Evolutionary conservation across 176 grass and related monocot genomes (phyloP), one percentile per base, ranked within the genome.

Genomic region (Typha latifolia): DNA sequence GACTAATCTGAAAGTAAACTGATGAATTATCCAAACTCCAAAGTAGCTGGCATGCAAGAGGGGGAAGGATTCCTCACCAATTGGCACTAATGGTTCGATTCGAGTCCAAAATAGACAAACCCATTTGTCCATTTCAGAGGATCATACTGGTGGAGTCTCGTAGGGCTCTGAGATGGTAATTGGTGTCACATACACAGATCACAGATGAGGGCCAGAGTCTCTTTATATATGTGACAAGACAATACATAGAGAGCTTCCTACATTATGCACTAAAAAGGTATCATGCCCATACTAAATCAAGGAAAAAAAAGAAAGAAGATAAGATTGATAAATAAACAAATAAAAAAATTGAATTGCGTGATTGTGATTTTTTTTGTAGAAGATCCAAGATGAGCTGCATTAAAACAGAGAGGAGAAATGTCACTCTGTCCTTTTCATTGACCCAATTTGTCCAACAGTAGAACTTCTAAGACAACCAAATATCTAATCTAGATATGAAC

Each of bases 151-250:
- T 29, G 27, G 27, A 29, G 2, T 3, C 3, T 29, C 27, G 27
- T 29, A 29, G 1, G 27, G 27, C 27, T 29, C 27, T 29, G 27
- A 29, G 27, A 29, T 29, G 27, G 27, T 29, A 29, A 29, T 29
- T 29, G 27, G 27, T 29, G 27, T 29, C 27, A 29, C 27, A 29
- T 29, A 29, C 27, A 29, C 27, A 43, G 37, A 10, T 9, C 27
- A 29, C 27, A 43, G 37, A 10, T 9, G 37, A 10, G 37, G 37
- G 37, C 37, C 37, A 43, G 8, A 43, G 37, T 43, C 9, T 43
- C 37, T 43, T 29, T 29, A 29, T 76, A 48, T 69, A 12, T 75
- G 51, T 15, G 86, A 85, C 73, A 73, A 72, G 87, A 90, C 87
- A 80, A 90, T 56, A 77, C 82, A 37, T 9, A 43, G 37, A 43